phyloP scores from a whole-genome alignment of 2,329 filamentous ascomycete genomes.

The Fusarium proliferatum region DNA sequence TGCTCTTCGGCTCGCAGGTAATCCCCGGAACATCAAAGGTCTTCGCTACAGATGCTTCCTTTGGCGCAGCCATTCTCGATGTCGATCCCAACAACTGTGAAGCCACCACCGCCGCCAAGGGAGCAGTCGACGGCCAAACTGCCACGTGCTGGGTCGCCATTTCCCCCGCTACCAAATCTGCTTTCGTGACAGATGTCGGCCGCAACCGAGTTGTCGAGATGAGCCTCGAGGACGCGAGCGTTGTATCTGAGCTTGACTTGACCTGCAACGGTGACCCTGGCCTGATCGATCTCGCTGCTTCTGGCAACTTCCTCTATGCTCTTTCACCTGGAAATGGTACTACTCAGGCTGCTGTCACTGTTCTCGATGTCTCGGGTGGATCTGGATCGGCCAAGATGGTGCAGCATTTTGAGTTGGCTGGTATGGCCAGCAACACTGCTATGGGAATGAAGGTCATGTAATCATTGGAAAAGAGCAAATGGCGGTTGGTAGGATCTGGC shows the following conservation, averaged over 20 bases:
- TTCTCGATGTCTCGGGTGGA: constrained; percentile 49
- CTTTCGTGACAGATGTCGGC: constrained; percentile 68
- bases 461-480: not conserved
- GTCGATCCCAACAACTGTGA: constrained; percentile 49
- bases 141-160: constrained; percentile 70
- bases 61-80: constrained; percentile 63
- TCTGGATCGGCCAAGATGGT: constrained; percentile 41
- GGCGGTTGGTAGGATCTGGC: not conserved
- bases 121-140: constrained; percentile 60
- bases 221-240: constrained; percentile 59
- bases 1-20: constrained; percentile 64
- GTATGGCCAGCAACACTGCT: constrained; percentile 17
- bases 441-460: constrained; percentile 23
- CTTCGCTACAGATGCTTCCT: constrained; percentile 68
- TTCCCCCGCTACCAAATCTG: constrained; percentile 58
- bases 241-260: constrained; percentile 58
- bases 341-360: constrained; percentile 49
- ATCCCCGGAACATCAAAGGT: constrained; percentile 59
- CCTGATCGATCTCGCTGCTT: constrained; percentile 64
- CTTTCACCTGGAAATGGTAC: constrained; percentile 64
- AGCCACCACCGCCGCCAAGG: constrained; percentile 51
- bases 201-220: constrained; percentile 67
- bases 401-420: constrained; percentile 48
- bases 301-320: constrained; percentile 67
- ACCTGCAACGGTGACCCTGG: constrained; percentile 60